These are phyloP conservation scores for Paracoccidioides brasiliensis DNA, from an alignment of 2,329 filamentous ascomycete species.

Conservation along the genomic window DNA sequence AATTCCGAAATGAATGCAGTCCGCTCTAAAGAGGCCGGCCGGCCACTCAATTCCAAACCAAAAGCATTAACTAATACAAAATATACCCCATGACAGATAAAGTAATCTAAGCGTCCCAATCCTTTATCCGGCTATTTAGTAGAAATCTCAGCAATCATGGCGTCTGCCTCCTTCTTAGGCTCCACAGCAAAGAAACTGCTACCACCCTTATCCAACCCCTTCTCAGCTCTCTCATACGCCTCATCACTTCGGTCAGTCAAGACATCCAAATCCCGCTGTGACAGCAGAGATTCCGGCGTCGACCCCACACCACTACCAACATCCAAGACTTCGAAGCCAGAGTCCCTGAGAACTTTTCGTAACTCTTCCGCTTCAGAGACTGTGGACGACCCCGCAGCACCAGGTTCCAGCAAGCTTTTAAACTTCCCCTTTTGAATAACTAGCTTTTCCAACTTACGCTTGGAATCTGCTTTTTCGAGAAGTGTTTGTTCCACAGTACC, in stretches of 20 bases:
- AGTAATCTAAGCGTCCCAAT: background rate
- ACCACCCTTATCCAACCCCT: conserved; percentile 51
- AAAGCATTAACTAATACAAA: conserved; percentile 3
- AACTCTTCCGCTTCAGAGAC: conserved; percentile 47
- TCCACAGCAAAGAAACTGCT: conserved; percentile 61
- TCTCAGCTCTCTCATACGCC: conserved; percentile 60
- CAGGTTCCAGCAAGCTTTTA: conserved; percentile 52
- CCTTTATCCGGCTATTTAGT: background rate
- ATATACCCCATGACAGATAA: background rate
- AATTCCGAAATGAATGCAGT: background rate
- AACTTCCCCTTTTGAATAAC: conserved; percentile 92
- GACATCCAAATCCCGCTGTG: conserved; percentile 60
- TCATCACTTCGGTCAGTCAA: conserved; percentile 62
- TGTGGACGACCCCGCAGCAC: conserved; percentile 25
- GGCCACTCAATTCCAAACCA: background rate
- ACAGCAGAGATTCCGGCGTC: conserved; percentile 54
- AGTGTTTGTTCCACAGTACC: conserved; percentile 84
- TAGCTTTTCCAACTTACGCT: conserved; percentile 81
- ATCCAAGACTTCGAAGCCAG: conserved; percentile 58
- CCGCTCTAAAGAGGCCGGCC: background rate
- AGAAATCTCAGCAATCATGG: conserved; percentile 11
- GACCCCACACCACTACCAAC: conserved; percentile 31
- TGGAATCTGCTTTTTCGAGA: conserved; percentile 76
- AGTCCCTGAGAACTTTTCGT: conserved; percentile 51
- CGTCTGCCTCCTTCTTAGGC: conserved; percentile 46